phyloP scores from a whole-genome alignment of 345 rosid species.

The Gossypium sturtianum region DNA sequence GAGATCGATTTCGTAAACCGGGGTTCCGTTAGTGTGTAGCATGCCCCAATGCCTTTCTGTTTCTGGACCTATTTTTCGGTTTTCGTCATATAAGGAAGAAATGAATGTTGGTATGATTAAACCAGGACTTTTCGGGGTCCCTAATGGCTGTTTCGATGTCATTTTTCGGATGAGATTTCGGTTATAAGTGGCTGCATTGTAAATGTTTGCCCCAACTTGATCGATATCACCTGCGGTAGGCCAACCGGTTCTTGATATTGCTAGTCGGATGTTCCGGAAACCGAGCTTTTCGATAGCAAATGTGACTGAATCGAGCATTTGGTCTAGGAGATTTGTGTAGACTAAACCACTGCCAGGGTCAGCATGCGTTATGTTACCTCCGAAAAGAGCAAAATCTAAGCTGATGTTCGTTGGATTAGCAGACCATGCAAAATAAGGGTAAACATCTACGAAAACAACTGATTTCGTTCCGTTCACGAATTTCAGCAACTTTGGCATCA shows the following conservation, averaged over 20 bases:
- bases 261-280: constrained; percentile 34
- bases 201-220: constrained; percentile 54
- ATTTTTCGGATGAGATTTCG: constrained; percentile 51
- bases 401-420: constrained; percentile 28
- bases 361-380: constrained; percentile 36
- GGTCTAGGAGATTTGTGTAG: constrained; percentile 71
- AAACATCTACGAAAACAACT: constrained; percentile 62
- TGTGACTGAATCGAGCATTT: constrained; percentile 64
- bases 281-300: constrained; percentile 66
- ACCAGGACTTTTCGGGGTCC: constrained; percentile 77
- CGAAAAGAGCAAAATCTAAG: constrained; percentile 49
- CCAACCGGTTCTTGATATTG: constrained; percentile 86
- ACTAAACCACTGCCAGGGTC: constrained; percentile 45
- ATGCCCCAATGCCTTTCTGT: constrained; percentile 84
- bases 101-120: constrained; percentile 46
- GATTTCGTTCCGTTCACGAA: constrained; percentile 65
- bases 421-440: constrained; percentile 80
- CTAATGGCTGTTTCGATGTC: constrained; percentile 38
- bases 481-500: constrained; percentile 51
- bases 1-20: constrained; percentile 49
- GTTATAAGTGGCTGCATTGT: constrained; percentile 75
- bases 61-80: constrained; percentile 39
- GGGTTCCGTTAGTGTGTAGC: constrained; percentile 38
- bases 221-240: constrained; percentile 65
- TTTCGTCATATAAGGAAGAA: constrained; percentile 65